Base-by-base conservation (phyloP, 2,329 filamentous ascomycete genomes). In the Pyrenophora teres region DNA sequence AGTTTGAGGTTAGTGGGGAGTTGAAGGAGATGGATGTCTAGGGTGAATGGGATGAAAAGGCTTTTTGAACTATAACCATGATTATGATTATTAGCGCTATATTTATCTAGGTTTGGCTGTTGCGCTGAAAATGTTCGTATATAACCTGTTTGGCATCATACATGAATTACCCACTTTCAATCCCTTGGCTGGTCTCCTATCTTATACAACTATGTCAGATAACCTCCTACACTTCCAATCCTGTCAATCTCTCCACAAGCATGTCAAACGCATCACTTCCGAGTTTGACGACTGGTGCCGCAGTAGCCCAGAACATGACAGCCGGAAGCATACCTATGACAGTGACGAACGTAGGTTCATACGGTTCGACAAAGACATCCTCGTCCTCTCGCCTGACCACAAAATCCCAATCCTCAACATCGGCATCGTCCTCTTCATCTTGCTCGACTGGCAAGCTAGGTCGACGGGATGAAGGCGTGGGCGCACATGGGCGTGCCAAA, bases 1-100 rank as follows among this genome's bases (percentile, higher is more conserved):
- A 88, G 0, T 96, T 96, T 79, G 84, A 80, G 62, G 89, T 96
- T 19, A 84, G 89, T 0, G 86, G 92, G 39, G 84, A 91, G 60
- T 72, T 96, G 63, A 91, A 91, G 80, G 84, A 88, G 38, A 94
- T 94, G 90, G 47, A 57, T 10, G 57, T 73, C 9, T 72, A 53
- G 46, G 12, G 25, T 13, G 4, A 9, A 42, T 4, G 13, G 25
- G 9, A 2, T 25, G 15, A 18, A 44, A 48, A 35, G 46, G 37
- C 15, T 25, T 35, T 16, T 31, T 25, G 23, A 25, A 25, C 10
- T 30, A 30, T 30, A 30, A 9, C 27, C 7, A 13, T 3, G 9
- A 13, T 30, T 30, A 30, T 30, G 3, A 30, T 13, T 30, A 30
- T 30, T 2, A 30, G 27, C 27, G 27, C 9, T 30, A 2, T 25